Base-by-base conservation (phyloP, 805 yeast species). In the Wickerhamiella cacticola region DNA sequence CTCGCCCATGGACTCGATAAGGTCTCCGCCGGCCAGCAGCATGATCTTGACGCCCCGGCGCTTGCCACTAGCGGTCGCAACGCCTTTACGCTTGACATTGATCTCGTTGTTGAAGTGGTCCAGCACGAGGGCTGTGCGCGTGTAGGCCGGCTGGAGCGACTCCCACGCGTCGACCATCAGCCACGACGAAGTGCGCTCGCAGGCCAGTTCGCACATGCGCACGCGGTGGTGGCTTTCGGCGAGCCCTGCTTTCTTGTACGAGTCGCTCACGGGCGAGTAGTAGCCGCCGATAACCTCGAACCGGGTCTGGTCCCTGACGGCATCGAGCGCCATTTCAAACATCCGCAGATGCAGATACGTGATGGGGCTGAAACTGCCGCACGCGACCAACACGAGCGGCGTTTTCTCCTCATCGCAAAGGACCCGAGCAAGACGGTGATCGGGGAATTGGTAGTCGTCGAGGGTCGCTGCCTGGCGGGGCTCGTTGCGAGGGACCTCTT, bases 161-260 rank as follows among this genome's bases (percentile, higher is more conserved):
- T 92, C 98, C 98, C 98, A 92, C 1, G 97, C 96, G 63, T 92
- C 98, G 24, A 92, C 98, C 98, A 92, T 92, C 34, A 92, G 72
- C 98, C 98, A 92, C 23, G 89, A 79, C 3, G 92, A 79, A 0
- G 98, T 92, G 59, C 98, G 73, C 62, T 92, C 98, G 65, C 98
- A 88, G 0, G 96, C 97, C 60, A 92, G 71, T 63, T 92, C 98
- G 66, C 98, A 87, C 98, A 92, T 92, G 46, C 97, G 73, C 9
- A 92, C 98, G 50, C 98, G 75, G 63, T 92, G 96, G 52, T 72
- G 73, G 0, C 96, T 72, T 0, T 84, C 78, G 0, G 98, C 97
- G 47, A 92, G 69, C 0, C 98, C 98, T 38, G 85, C 86, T 65
- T 92, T 92, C 60, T 80, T 79, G 68, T 92, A 92, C 63, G 87